Evolutionary conservation across 495 filamentous ascomycete genomes (phyloP).

Genomic region (Penicillium desertorum): DNA sequence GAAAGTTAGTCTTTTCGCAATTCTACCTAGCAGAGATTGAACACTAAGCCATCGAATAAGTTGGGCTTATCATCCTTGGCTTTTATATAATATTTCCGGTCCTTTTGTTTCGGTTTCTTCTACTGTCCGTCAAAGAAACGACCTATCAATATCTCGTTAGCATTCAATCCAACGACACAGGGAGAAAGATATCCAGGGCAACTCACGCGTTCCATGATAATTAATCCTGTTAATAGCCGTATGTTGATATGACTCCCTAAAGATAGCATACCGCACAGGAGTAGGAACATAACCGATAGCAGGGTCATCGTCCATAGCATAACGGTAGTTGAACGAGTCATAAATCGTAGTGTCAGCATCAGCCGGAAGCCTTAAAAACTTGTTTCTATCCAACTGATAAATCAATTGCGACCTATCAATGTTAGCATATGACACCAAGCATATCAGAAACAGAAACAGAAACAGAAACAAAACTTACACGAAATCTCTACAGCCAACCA

Average conservation of each 20-base stretch:
- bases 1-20: no score
- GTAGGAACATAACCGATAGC: not conserved
- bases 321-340: not conserved
- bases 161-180: not conserved
- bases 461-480: not conserved
- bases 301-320: not conserved
- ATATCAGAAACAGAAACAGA: not conserved
- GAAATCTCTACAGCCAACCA: slow-evolving; percentile 1
- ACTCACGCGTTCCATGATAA: not conserved
- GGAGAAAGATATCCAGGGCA: not conserved
- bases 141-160: not conserved
- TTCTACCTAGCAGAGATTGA: no score
- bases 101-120: no score
- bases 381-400: not conserved
- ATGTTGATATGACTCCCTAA: not conserved
- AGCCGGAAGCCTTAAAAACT: not conserved
- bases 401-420: not conserved
- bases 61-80: no score
- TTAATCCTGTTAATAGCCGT: not conserved
- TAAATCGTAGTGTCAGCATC: not conserved
- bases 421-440: not conserved
- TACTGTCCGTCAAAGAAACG: not conserved
- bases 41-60: not conserved
- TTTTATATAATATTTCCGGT: no score
- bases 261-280: not conserved